phyloP scores from a whole-genome alignment of 345 rosid genomes.

The Aurinia saxatilis region DNA sequence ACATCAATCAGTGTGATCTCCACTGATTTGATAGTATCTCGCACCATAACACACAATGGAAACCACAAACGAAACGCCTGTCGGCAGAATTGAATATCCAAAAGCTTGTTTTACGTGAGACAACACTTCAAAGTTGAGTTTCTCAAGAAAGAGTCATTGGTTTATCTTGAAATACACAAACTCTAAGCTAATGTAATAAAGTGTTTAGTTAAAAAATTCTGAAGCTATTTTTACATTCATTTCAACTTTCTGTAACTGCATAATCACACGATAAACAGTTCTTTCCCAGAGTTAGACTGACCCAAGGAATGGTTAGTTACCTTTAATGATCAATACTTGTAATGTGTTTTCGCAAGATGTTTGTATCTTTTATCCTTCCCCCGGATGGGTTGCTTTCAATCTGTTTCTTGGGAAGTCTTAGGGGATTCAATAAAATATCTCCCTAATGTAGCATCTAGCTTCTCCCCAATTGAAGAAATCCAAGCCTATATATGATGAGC shows the following conservation, averaged over 20 bases:
- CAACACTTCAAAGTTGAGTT: background rate
- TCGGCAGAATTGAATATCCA: slow-evolving; percentile 11
- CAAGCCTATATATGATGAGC: slow-evolving; percentile 49
- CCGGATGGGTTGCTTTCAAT: background rate
- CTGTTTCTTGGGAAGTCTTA: background rate
- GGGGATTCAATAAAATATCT: slow-evolving; percentile 27
- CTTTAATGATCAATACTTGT: background rate
- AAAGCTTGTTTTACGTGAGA: background rate
- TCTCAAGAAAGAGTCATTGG: background rate
- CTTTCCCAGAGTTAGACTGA: background rate
- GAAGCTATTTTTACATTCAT: slow-evolving; percentile 1
- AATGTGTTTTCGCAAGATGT: background rate
- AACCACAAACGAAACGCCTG: slow-evolving; percentile 11
- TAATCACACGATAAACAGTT: background rate
- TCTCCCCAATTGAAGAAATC: slow-evolving; percentile 78
- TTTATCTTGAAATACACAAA: background rate
- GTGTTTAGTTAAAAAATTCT: background rate
- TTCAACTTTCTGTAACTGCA: slow-evolving; percentile 7
- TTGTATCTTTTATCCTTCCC: background rate
- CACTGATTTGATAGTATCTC: slow-evolving; percentile 41
- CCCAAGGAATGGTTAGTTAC: background rate
- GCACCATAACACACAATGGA: slow-evolving; percentile 16
- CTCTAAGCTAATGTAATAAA: background rate
- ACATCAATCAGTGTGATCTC: slow-evolving; percentile 86
- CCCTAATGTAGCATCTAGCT: slow-evolving; percentile 63